Conservation (phyloP, 805 yeast genomes). For the Metschnikowia lunata region DNA sequence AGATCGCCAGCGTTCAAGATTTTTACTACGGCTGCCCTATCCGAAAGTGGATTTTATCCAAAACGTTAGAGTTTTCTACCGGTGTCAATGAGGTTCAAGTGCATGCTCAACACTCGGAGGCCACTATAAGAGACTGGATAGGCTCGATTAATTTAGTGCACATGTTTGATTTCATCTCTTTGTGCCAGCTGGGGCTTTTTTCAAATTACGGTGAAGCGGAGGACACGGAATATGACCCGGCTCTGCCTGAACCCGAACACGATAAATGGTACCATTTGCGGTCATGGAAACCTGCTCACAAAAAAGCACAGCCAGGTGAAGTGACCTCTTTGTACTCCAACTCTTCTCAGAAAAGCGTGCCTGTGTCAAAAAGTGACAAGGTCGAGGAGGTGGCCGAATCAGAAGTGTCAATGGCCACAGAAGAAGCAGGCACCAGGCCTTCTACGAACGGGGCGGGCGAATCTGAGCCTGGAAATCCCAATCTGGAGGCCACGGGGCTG, state of each 20-base stretch:
- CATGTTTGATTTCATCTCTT: background rate
- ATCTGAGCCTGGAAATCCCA: background rate
- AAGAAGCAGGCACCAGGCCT: background rate
- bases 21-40: background rate
- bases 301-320: background rate
- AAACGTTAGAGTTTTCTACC: background rate
- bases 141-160: background rate
- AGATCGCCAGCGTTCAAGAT: background rate
- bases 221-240: background rate
- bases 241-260: background rate
- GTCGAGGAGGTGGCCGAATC: conserved; percentile 3
- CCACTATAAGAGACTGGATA: background rate
- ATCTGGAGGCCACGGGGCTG: background rate
- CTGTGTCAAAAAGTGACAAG: conserved; percentile 1
- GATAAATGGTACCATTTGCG: conserved; percentile 1
- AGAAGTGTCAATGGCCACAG: background rate
- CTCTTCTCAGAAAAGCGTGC: background rate
- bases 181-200: background rate
- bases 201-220: background rate
- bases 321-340: background rate
- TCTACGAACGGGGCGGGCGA: background rate
- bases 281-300: background rate
- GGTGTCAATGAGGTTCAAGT: conserved; percentile 3
- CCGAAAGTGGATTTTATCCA: background rate
- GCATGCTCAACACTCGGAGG: conserved; percentile 6